Evolutionary conservation across 2,329 filamentous ascomycete genomes (phyloP).

Genomic region (Blumeria hordei): DNA sequence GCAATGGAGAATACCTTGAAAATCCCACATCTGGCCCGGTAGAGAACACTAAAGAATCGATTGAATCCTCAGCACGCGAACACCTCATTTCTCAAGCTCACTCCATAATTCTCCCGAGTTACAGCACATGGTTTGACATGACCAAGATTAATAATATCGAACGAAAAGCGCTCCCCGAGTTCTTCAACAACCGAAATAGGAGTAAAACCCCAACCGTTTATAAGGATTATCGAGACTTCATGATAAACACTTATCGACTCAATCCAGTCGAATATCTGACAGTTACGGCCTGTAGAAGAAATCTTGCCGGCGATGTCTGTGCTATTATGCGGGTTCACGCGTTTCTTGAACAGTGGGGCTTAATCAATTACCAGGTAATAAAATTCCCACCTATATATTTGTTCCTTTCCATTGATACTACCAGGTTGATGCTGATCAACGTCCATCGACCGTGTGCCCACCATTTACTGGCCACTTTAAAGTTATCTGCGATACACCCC

Average conservation of each 20-base stretch:
- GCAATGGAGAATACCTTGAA: slow-evolving; percentile 17
- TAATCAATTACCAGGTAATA: slow-evolving; percentile 91
- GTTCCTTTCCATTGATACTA: background rate
- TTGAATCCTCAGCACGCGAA: slow-evolving; percentile 70
- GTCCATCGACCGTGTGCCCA: slow-evolving; percentile 83
- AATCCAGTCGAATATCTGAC: slow-evolving; percentile 94
- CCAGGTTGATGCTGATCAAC: slow-evolving; percentile 84
- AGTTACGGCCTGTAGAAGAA: slow-evolving; percentile 83
- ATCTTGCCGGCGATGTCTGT: slow-evolving; percentile 90
- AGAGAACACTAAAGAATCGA: slow-evolving; percentile 52
- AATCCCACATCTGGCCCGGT: slow-evolving; percentile 24
- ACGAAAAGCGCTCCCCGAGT: slow-evolving; percentile 84
- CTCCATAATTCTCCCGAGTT: slow-evolving; percentile 87
- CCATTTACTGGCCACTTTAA: slow-evolving; percentile 96
- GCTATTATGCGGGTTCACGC: slow-evolving; percentile 97
- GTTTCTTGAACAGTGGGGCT: slow-evolving; percentile 93
- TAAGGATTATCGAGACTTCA: slow-evolving; percentile 97
- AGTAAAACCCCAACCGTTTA: slow-evolving; percentile 96
- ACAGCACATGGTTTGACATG: slow-evolving; percentile 99
- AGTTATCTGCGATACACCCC: slow-evolving; percentile 82
- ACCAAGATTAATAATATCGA: slow-evolving; percentile 74
- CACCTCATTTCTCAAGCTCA: slow-evolving; percentile 87
- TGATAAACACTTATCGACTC: slow-evolving; percentile 96
- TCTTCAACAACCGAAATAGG: slow-evolving; percentile 94
- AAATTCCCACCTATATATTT: background rate